Evolutionary conservation across 148 eudicot species (phyloP), one percentile per base, ranked within the genome.

Genomic region (Fagopyrum tataricum): DNA sequence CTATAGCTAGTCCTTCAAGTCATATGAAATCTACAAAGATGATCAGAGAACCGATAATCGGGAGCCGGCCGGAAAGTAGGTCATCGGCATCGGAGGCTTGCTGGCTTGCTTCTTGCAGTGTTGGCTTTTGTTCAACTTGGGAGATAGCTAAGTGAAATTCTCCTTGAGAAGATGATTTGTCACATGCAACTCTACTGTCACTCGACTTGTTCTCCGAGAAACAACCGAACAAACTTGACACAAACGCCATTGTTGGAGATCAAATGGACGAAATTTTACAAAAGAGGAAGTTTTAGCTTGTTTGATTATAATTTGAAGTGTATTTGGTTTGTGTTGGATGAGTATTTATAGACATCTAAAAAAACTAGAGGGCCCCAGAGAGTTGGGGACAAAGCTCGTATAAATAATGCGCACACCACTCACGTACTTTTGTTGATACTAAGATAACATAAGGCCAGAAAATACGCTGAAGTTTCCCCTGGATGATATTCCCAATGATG

Each of bases 61-160:
- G 43, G 69, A 64, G 14, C 69, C 69, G 8, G 37, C 21, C 14
- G 69, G 69, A 64, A 64, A 64, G 69, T 64, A 64, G 69, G 69
- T 64, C 69, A 64, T 64, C 69, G 69, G 69, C 9, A 64, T 64
- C 43, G 69, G 69, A 31, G 69, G 44, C 44, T 39, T 64, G 69
- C 44, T 64, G 18, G 0, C 69, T 64, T 17, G 18, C 56, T 52
- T n/a, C 56, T 39, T 37, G n/a, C 12, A 40, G 0, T 31, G 37
- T 24, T 12, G 67, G 21, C 4, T 14, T 37, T 39, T 37, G 9
- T 18, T 31, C 9, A 4, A 26, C 41, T 37, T 31, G 4, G 13
- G 37, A 31, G n/a, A n/a, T n/a, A n/a, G n/a, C n/a, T n/a, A 42
- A 31, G 11, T 18, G 8, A 15, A 17, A 4, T 64, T 39, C 2